Percentiles rank a stretch among this genome's conserved stretches.
phyloP scores from a whole-genome alignment of 2,329 filamentous ascomycete species.

The Botrytis elliptica region DNA sequence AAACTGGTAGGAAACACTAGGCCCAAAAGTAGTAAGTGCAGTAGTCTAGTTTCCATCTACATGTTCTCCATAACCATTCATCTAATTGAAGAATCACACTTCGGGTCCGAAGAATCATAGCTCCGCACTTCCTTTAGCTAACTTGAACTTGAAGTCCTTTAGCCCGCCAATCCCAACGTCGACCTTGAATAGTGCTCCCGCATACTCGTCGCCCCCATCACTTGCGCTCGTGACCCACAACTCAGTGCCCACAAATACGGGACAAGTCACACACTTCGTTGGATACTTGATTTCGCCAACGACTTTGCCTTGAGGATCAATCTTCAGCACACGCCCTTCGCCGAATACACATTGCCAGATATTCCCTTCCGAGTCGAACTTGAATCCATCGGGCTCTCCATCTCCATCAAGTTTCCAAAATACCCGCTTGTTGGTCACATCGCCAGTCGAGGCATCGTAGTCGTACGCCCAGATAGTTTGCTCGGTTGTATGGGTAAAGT shows the following conservation, averaged over 20 bases:
- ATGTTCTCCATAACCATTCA: neutral
- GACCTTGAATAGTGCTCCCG: conserved; percentile 72
- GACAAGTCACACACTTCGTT: conserved; percentile 77
- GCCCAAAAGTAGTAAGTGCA: neutral
- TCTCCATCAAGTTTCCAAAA: conserved; percentile 66
- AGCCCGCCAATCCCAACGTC: conserved; percentile 72
- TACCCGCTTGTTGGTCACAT: conserved; percentile 65
- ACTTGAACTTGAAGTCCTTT: conserved; percentile 62
- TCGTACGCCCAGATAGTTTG: conserved; percentile 72
- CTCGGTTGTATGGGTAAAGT: conserved; percentile 76
- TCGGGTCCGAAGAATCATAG: conserved; percentile 1
- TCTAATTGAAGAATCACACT: neutral
- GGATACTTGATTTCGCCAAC: conserved; percentile 74
- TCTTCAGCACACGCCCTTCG: conserved; percentile 70
- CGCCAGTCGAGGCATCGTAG: conserved; percentile 63
- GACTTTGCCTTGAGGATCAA: conserved; percentile 63
- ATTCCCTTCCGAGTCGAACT: conserved; percentile 79
- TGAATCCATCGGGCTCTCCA: conserved; percentile 79
- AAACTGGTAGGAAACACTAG: too few relatives aligned
- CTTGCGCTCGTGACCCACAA: conserved; percentile 77
- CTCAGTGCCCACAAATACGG: conserved; percentile 71
- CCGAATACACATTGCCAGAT: conserved; percentile 89
- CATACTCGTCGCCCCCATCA: conserved; percentile 62
- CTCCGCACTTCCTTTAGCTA: conserved; percentile 24
- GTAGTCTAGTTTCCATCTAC: neutral